Percentiles rank a stretch among this genome's conserved stretches.
phyloP scores from a whole-genome alignment of 1,284 basidiomycete genomes.

The Puccinia triticina region DNA sequence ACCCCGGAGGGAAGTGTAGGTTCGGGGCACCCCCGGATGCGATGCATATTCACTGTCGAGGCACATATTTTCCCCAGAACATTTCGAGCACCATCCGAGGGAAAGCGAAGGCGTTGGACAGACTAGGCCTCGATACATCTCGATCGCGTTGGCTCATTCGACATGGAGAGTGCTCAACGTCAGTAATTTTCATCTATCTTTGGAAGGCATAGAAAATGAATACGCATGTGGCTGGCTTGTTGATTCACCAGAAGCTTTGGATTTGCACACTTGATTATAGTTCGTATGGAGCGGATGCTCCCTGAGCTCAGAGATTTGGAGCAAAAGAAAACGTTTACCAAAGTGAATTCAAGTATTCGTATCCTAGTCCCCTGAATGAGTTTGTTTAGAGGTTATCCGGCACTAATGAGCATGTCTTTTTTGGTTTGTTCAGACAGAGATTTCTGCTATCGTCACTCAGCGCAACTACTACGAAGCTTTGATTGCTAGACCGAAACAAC shows the following conservation, averaged over 20 bases:
- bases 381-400: neutral
- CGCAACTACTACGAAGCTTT: constrained; percentile 47
- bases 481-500: constrained; percentile 37
- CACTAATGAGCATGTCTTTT: neutral
- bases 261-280: constrained; percentile 12
- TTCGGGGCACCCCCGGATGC: too few species aligned
- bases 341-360: neutral
- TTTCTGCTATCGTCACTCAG: constrained; percentile 50
- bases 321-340: constrained; percentile 49
- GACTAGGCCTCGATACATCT: too few species aligned
- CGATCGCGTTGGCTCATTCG: neutral
- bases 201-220: neutral
- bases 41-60: neutral
- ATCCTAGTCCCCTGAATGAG: neutral
- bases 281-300: constrained; percentile 50
- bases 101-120: neutral
- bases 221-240: neutral
- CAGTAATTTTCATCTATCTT: neutral
- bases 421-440: constrained; percentile 29
- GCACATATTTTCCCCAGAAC: neutral
- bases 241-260: neutral
- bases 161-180: constrained; percentile 51
- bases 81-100: neutral
- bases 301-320: constrained; percentile 49
- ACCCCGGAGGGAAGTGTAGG: too few species aligned